Percentiles rank a stretch among this genome's conserved stretches.
phyloP scores from a whole-genome alignment of 2,329 filamentous ascomycete species.

The Pseudonectria buxi region DNA sequence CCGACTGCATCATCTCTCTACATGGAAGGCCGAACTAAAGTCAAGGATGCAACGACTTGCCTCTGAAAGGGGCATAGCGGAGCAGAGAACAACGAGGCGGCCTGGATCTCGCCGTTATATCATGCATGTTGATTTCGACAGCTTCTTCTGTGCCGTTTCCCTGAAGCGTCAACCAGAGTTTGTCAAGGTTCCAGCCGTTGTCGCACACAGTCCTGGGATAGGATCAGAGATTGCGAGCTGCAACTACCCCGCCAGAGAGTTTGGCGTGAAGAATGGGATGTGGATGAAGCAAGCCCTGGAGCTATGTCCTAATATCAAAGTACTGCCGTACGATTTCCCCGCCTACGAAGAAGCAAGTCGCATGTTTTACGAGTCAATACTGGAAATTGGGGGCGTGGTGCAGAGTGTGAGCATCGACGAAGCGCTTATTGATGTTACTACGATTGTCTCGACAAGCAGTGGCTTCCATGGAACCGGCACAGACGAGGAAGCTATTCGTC shows the following conservation, averaged over 20 bases:
- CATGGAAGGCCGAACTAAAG: constrained; percentile 94
- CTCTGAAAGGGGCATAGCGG: constrained; percentile 53
- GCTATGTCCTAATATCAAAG: constrained; percentile 76
- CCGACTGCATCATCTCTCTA: constrained; percentile 86
- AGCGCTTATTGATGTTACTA: constrained; percentile 78
- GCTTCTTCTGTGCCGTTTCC: constrained; percentile 95
- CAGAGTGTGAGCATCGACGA: constrained; percentile 98
- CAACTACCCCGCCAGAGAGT: constrained; percentile 84
- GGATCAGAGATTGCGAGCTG: constrained; percentile 96
- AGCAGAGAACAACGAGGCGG: constrained; percentile 42
- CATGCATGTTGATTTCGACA: constrained; percentile 95
- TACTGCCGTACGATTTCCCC: constrained; percentile 92
- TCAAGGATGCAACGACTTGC: constrained; percentile 77
- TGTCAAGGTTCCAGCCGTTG: constrained; percentile 71
- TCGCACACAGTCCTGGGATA: constrained; percentile 78
- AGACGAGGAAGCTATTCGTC: constrained; percentile 62
- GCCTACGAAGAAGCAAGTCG: constrained; percentile 89
- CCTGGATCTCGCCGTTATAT: constrained; percentile 70
- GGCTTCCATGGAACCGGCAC: constrained; percentile 58
- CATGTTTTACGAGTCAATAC: constrained; percentile 78
- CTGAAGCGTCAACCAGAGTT: constrained; percentile 69
- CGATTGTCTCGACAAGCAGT: constrained; percentile 56
- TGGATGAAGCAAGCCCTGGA: constrained; percentile 93
- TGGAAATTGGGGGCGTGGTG: constrained; percentile 72
- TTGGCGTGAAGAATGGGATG: constrained; percentile 95